A percentile compares a stretch with the other conserved stretches of the same genome.
These are phyloP conservation scores for Boletus nobilissimus DNA, from an alignment of 1,284 basidiomycete species.

Conservation along the genomic window DNA sequence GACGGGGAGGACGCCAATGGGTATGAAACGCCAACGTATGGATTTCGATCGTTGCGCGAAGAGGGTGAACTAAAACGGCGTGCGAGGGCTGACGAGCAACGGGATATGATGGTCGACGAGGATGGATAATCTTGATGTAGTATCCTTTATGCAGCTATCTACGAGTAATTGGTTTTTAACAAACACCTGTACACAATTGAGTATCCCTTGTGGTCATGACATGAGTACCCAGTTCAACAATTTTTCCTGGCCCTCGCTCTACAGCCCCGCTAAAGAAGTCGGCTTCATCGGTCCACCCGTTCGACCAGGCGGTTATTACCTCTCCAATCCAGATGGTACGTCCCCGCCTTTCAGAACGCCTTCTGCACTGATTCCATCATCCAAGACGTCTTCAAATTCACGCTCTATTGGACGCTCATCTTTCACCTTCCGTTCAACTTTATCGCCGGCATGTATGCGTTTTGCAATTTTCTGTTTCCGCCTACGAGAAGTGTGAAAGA, in stretches of 20 bases:
- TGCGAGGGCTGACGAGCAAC: conserved; percentile 13
- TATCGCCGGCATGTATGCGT: conserved; percentile 74
- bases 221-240: conserved; percentile 36
- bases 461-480: conserved; percentile 72
- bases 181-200: neutral
- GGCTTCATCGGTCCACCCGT: conserved; percentile 50
- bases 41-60: conserved; percentile 20
- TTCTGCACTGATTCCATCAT: neutral
- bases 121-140: conserved; percentile 23
- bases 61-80: conserved; percentile 20
- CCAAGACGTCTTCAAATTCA: conserved; percentile 83
- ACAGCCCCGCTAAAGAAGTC: conserved; percentile 63
- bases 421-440: conserved; percentile 79
- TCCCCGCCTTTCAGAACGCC: neutral
- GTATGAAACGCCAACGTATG: conserved; percentile 43
- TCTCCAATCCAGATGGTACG: conserved; percentile 56
- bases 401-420: conserved; percentile 85
- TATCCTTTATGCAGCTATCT: neutral
- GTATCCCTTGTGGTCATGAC: neutral
- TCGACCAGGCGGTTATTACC: conserved; percentile 58
- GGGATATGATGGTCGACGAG: conserved; percentile 34
- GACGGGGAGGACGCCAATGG: conserved; percentile 23
- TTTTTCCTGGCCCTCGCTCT: conserved; percentile 65
- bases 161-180: no score
- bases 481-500: conserved; percentile 44